These are phyloP conservation scores for Senna tora DNA, from an alignment of 306 rosid genomes.

Conservation along the genomic window DNA sequence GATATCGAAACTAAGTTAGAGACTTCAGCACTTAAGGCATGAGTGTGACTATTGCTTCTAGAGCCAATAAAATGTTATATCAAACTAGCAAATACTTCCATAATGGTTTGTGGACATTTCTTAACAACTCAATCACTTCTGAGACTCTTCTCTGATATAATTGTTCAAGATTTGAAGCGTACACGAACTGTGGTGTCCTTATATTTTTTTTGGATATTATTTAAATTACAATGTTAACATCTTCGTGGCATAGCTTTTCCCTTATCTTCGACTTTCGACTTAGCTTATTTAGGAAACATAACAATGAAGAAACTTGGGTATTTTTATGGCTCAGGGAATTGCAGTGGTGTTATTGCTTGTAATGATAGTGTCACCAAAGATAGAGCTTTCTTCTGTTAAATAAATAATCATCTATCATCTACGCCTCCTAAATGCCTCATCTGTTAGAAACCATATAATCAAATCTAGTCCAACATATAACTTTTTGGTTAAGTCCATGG, in stretches of 20 bases:
- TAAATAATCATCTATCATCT: neutral
- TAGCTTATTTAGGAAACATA: neutral
- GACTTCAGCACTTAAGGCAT: neutral
- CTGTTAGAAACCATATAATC: neutral
- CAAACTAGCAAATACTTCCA: neutral
- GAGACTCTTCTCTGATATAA: neutral
- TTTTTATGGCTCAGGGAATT: neutral
- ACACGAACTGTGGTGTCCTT: neutral
- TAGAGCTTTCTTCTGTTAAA: neutral
- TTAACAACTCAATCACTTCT: neutral
- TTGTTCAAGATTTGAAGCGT: neutral
- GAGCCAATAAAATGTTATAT: neutral
- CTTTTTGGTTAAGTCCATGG: too few species aligned
- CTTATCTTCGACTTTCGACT: neutral
- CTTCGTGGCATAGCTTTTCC: neutral
- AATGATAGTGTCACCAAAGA: neutral
- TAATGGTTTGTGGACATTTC: neutral
- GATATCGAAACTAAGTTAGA: neutral
- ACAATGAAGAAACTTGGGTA: too few species aligned
- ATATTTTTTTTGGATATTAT: too few species aligned
- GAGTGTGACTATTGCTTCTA: neutral
- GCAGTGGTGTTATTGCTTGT: constrained; percentile 1
- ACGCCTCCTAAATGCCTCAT: neutral
- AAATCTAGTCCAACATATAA: too few species aligned
- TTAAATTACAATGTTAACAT: neutral